Evolutionary conservation across 768 basidiomycete genomes (phyloP).

Genomic region (Lentinus brumalis): DNA sequence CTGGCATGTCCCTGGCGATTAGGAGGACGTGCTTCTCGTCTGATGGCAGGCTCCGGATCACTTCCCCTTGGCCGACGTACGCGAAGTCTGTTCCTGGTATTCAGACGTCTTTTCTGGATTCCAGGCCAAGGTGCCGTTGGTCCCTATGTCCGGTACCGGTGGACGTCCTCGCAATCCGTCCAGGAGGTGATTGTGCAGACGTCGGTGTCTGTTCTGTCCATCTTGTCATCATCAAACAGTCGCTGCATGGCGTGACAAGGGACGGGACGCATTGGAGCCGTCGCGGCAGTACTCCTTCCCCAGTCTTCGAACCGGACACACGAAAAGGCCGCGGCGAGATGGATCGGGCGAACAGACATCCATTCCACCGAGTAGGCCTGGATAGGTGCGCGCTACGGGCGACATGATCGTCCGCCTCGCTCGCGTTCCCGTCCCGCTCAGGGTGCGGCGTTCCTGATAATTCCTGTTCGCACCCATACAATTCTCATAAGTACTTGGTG

Average conservation of each 20-base stretch:
- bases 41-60: conserved; percentile 15
- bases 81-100: conserved; percentile 7
- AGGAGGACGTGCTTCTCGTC: not conserved
- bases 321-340: not conserved
- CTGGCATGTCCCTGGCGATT: not conserved
- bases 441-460: not conserved
- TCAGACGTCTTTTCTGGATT: not conserved
- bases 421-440: not conserved
- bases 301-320: not conserved
- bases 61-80: not conserved
- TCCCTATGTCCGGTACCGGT: not conserved
- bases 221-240: conserved; percentile 13
- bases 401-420: not conserved
- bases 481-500: not conserved
- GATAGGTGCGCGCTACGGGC: not conserved
- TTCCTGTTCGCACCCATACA: not conserved
- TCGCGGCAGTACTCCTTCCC: not conserved
- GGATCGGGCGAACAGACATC: not conserved
- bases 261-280: not conserved
- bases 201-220: not conserved
- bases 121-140: not conserved
- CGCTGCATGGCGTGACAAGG: conserved; percentile 3
- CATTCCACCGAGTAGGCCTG: not conserved
- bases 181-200: not conserved
- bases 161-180: not conserved